Base-by-base conservation (phyloP, 768 basidiomycete genomes). In the Hygrophorus russula region DNA sequence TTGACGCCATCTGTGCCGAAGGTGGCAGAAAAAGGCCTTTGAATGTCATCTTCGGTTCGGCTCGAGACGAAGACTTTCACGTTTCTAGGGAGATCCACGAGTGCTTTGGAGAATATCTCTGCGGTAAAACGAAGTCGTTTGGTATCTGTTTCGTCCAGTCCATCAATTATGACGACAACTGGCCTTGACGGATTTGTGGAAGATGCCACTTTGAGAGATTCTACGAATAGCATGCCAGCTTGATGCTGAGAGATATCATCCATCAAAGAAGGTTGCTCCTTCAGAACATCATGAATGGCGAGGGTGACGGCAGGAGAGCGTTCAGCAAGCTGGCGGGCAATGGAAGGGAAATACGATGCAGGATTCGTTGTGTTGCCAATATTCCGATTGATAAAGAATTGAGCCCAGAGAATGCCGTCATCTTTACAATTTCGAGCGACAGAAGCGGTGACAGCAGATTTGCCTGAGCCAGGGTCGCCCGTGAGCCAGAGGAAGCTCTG, bases 121-220 rank as follows among this genome's bases (percentile, higher is more conserved):
- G 49, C 50, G 3, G 47, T 52, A n/a, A 41, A 31, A 17, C 39
- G 41, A 1, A 53, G 41, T 31, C 38, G 44, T 5, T 17, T 27
- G 17, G 15, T 34, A n/a, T 48, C 38, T 0, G 54, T 53, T 36
- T 53, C 54, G 38, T 55, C 54, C 13, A 55, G 41, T 5, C 48
- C 54, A 15, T 55, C 52, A 14, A 55, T 53, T 27, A 55, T 48
- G 15, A 55, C 36, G n/a, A 51, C 50, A 4, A 52, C 49, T 5
- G 52, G 50, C 8, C 20, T 39, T 17, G 29, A 32, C 6, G 13
- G 12, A 36, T 52, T 18, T 14, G 44, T 27, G 13, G 2, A 24
- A 5, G 49, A 44, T 9, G 49, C 49, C 24, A 33, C 44, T 12
- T 5, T 24, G 15, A 55, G 34, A 24, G 45, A 19, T 6, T 49